Percentiles rank a stretch among this genome's conserved stretches.
These are phyloP conservation scores for Taphrina pruni DNA, from an alignment of 1,139 yeast genomes.

Conservation along the genomic window DNA sequence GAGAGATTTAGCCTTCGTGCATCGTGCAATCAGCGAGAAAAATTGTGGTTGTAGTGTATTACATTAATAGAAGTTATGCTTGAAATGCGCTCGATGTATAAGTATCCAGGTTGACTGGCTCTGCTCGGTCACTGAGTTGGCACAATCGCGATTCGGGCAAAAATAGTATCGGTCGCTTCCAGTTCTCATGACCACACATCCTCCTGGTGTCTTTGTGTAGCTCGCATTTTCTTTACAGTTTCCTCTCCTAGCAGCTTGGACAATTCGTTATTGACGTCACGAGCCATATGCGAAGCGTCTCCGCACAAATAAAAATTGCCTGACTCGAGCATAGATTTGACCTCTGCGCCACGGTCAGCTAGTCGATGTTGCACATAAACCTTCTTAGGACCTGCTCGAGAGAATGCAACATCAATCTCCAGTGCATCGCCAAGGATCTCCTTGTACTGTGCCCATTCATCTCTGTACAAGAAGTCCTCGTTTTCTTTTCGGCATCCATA, in stretches of 20 bases:
- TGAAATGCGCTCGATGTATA: not conserved
- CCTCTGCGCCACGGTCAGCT: constrained; percentile 58
- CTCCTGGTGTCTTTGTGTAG: constrained; percentile 90
- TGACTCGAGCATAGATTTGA: constrained; percentile 59
- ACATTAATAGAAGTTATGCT: no score
- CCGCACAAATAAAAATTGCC: constrained; percentile 96
- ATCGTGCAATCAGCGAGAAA: no score
- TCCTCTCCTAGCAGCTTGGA: constrained; percentile 76
- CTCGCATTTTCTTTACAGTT: constrained; percentile 76
- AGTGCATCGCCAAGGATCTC: constrained; percentile 68
- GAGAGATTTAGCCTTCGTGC: no score
- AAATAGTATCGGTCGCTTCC: not conserved
- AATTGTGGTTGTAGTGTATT: no score
- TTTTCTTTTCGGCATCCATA: constrained; percentile 59
- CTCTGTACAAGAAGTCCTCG: constrained; percentile 46
- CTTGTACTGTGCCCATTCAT: constrained; percentile 57
- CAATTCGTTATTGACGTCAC: constrained; percentile 85
- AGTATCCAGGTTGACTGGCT: not conserved
- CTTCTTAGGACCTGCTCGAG: constrained; percentile 71
- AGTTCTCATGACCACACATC: constrained; percentile 74
- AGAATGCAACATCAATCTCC: constrained; percentile 81
- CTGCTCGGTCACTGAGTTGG: no score
- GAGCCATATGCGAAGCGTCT: constrained; percentile 94
- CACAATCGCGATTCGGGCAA: not conserved
- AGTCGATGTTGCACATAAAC: constrained; percentile 87